These are phyloP conservation scores for Scutellaria minor DNA, from an alignment of 257 asterid genomes.

Conservation along the genomic window DNA sequence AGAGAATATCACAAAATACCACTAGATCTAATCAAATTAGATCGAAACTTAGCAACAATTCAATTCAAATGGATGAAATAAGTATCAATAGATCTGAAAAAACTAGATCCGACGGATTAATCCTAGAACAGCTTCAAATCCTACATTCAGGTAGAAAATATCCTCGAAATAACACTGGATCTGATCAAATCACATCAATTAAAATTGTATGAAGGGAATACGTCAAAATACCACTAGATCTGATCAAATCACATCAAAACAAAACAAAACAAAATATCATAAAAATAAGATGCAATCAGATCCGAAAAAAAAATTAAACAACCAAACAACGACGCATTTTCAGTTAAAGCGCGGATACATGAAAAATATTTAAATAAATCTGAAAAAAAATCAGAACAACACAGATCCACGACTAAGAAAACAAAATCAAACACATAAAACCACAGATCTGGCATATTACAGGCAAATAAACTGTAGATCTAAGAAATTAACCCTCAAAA, in stretches of 20 bases:
- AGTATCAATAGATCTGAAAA: neutral
- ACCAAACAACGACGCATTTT: neutral
- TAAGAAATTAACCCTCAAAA: neutral
- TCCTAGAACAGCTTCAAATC: too few relatives aligned
- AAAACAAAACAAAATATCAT: neutral
- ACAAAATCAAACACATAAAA: neutral
- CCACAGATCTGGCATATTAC: neutral
- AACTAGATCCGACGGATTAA: neutral
- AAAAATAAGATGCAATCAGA: neutral
- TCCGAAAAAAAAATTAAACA: constrained; percentile 12
- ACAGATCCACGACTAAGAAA: neutral
- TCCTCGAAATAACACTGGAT: neutral
- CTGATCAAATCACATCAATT: too few relatives aligned
- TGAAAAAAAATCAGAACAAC: neutral
- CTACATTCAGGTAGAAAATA: neutral
- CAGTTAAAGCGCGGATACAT: neutral
- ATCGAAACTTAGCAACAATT: too few relatives aligned
- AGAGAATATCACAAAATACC: too few relatives aligned
- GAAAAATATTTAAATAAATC: too few relatives aligned
- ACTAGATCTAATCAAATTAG: too few relatives aligned
- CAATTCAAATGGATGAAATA: neutral
- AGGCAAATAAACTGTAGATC: constrained; percentile 25
- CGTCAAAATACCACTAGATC: neutral
- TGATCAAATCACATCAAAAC: neutral
- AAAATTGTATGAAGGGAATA: too few relatives aligned